These are phyloP conservation scores for Colletotrichum graminicola DNA, from an alignment of 2,329 filamentous ascomycete species.

Conservation along the genomic window DNA sequence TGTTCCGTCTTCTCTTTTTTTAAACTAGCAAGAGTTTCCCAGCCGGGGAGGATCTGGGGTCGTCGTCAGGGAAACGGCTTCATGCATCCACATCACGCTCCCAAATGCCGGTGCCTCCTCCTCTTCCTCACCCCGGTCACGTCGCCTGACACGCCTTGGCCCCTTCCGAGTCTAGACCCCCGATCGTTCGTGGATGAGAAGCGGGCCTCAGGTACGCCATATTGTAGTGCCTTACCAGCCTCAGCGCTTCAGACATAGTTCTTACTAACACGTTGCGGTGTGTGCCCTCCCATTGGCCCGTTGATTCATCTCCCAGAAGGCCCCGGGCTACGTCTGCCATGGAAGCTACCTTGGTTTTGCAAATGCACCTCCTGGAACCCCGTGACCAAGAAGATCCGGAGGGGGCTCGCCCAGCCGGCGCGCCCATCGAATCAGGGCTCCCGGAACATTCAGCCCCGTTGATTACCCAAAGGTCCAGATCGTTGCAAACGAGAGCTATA, in stretches of 20 bases:
- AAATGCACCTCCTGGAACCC: not conserved
- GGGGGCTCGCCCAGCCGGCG: not conserved
- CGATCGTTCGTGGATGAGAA: not conserved
- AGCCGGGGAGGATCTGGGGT: not conserved
- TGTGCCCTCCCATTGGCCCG: not conserved
- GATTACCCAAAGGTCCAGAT: slow-evolving; percentile 27
- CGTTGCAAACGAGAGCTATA: not conserved
- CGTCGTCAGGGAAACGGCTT: not conserved
- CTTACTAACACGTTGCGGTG: not conserved
- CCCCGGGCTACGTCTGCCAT: not conserved
- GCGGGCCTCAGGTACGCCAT: not conserved
- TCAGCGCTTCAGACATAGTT: not conserved
- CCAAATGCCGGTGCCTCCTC: not conserved
- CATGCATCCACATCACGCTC: not conserved
- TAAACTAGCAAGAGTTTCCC: not conserved
- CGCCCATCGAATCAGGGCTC: not conserved
- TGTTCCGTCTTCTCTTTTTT: not conserved
- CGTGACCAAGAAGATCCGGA: slow-evolving; percentile 28
- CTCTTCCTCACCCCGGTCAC: not conserved
- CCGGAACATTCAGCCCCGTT: not conserved
- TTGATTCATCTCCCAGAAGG: not conserved
- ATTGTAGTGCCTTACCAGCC: not conserved
- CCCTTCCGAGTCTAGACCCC: not conserved
- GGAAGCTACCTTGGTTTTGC: not conserved
- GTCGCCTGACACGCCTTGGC: not conserved